These are phyloP conservation scores for Lasiosphaeriaceae sp. DNA, from an alignment of 495 filamentous ascomycete genomes.

Conservation along the genomic window DNA sequence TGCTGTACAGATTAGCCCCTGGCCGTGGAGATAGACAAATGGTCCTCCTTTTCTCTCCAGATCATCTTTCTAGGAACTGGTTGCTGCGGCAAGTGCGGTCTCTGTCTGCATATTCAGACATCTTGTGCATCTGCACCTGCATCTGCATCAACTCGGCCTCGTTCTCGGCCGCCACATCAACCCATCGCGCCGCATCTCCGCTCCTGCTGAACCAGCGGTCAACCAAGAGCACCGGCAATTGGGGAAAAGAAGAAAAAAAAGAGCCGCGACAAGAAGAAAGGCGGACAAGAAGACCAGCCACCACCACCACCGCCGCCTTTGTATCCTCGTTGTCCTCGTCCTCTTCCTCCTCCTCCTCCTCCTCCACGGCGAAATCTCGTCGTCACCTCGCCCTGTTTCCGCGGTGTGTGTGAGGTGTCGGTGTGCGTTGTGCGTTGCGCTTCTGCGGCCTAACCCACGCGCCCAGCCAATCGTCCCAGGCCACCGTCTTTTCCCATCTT, in stretches of 20 bases:
- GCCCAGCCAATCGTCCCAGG: constrained; percentile 9
- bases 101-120: neutral
- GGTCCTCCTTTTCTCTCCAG: too few relatives aligned
- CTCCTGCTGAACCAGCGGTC: neutral
- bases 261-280: neutral
- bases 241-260: neutral
- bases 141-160: neutral
- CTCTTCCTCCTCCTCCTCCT: neutral
- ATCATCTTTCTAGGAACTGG: too few relatives aligned
- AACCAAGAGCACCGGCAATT: neutral
- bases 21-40: too few relatives aligned
- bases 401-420: constrained; percentile 3
- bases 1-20: too few relatives aligned
- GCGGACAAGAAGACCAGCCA: neutral
- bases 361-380: neutral
- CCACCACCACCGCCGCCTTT: too few relatives aligned
- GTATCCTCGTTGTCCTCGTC: neutral
- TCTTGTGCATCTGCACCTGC: neutral
- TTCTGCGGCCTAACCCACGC: constrained; percentile 3
- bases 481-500: constrained; percentile 1
- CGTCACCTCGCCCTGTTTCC: neutral
- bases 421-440: neutral
- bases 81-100: neutral
- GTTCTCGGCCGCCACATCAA: neutral
- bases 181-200: neutral